Evolutionary conservation across 495 filamentous ascomycete genomes (phyloP).

Genomic region (Ramalina peruviana): DNA sequence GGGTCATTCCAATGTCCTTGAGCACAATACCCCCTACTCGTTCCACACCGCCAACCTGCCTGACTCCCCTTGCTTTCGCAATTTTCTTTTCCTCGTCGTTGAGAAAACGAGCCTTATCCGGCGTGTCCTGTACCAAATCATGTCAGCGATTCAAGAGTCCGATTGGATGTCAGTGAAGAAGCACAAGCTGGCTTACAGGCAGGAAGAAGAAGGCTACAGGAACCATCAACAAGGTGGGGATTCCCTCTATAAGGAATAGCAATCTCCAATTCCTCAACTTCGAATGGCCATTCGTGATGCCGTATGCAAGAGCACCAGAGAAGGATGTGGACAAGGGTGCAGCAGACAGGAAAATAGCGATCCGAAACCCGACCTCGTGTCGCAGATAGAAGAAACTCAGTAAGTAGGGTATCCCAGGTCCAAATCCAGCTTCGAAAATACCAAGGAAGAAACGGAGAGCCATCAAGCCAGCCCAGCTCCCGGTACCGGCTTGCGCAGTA

Average conservation of each 20-base stretch:
- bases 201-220: slow-evolving; percentile 51
- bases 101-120: slow-evolving; percentile 54
- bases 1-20: slow-evolving; percentile 41
- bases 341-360: slow-evolving; percentile 62
- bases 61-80: slow-evolving; percentile 46
- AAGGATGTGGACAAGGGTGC: slow-evolving; percentile 75
- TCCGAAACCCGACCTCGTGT: slow-evolving; percentile 61
- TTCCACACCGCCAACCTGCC: slow-evolving; percentile 46
- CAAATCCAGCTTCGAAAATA: slow-evolving; percentile 52
- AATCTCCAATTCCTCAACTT: slow-evolving; percentile 63
- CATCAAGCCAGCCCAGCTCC: slow-evolving; percentile 53
- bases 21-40: slow-evolving; percentile 39
- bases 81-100: slow-evolving; percentile 56
- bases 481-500: slow-evolving; percentile 44
- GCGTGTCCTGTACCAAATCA: slow-evolving; percentile 32
- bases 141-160: too few species aligned
- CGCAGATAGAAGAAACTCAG: slow-evolving; percentile 77
- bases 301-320: slow-evolving; percentile 70
- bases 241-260: slow-evolving; percentile 71
- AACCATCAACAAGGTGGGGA: slow-evolving; percentile 56
- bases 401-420: slow-evolving; percentile 55
- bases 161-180: too few species aligned
- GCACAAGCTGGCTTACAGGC: slow-evolving; percentile 23
- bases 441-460: slow-evolving; percentile 54
- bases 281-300: slow-evolving; percentile 58